Conservation (phyloP, 208 protist genomes). For the Acanthamoeba triangularis region DNA sequence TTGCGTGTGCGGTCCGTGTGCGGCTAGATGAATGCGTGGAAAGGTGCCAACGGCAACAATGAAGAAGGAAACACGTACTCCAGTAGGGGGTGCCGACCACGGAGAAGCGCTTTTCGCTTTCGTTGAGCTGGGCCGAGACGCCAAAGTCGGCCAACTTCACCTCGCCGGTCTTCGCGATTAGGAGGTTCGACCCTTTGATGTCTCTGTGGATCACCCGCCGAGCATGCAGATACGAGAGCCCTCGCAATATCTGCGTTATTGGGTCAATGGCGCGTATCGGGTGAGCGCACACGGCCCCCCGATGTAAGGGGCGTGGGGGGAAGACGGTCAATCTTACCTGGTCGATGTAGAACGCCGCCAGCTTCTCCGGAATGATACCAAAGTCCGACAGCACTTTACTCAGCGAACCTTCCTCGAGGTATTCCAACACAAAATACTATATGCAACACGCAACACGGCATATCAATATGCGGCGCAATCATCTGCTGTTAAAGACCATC, state of each 20-base stretch:
- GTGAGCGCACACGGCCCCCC: constrained; percentile 83
- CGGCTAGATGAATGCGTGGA: not conserved
- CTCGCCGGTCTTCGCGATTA: constrained; percentile 33
- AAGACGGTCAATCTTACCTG: not conserved
- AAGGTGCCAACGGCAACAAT: not conserved
- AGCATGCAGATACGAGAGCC: constrained; percentile 93
- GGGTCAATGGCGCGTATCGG: constrained; percentile 86
- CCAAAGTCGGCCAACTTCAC: constrained; percentile 97
- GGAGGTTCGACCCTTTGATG: constrained; percentile 90
- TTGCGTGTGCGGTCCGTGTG: not conserved
- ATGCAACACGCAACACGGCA: too few relatives aligned
- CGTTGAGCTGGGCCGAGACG: constrained; percentile 95
- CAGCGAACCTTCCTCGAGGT: constrained; percentile 94
- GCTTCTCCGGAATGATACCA: constrained; percentile 89
- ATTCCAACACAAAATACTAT: constrained; percentile 95
- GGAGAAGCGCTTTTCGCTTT: constrained; percentile 72
- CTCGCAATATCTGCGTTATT: constrained; percentile 91
- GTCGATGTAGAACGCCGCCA: constrained; percentile 29
- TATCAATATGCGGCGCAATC: too few relatives aligned
- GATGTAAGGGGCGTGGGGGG: too few relatives aligned
- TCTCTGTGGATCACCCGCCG: constrained; percentile 94
- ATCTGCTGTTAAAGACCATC: too few relatives aligned
- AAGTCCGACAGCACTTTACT: constrained; percentile 92
- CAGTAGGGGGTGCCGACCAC: constrained; percentile 95
- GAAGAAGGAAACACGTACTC: constrained; percentile 84